Base-by-base conservation (phyloP, 2,329 filamentous ascomycete genomes). In the Aspergillus latus region DNA sequence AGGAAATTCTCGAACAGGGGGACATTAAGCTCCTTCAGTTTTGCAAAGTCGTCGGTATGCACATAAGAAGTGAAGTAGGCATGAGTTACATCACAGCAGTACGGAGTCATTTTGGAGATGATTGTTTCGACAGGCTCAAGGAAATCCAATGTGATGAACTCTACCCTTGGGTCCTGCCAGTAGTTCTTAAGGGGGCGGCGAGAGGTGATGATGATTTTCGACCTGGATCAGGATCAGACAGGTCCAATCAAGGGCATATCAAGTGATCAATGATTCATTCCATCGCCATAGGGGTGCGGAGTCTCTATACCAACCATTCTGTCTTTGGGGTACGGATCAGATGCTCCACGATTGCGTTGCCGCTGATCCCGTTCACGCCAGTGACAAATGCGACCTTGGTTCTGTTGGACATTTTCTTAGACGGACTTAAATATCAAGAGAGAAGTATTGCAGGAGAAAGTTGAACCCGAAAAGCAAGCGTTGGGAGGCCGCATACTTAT, bases 291-390 rank as follows among this genome's bases (percentile, higher is more conserved):
- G 21, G 21, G 21, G 21, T 21, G 21, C 21, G 21, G 21, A 21
- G 21, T 8, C 10, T 16, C 15, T 6, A 26, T 10, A 39, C 48
- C 3, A 45, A 66, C 63, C 65, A 67, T 54, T 68, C 59, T 21
- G 58, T 57, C 28, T 66, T 63, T 0, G 68, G 65, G 10, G 58
- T 59, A 4, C 62, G 55, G n/a, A 65, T 58, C 4, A 75, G 58
- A 42, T 73, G 62, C 53, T 74, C 70, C 13, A 74, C 56, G 13
- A 75, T 66, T 1, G 71, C 68, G 48, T 60, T 58, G 5, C 72
- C 72, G 43, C 61, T 71, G 40, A 74, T 70, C 26, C 72, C 72
- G 58, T 73, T 74, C 11, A 62, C 64, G 30, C 70, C 72, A 5
- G 71, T 69, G 16, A 73, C 64, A 43, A 74, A 69, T 5, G 71